A percentile compares a stretch with the other conserved stretches of the same genome.
These are phyloP conservation scores for Groenewaldozyma sp. DNA, from an alignment of 1,139 yeast species.

Conservation along the genomic window DNA sequence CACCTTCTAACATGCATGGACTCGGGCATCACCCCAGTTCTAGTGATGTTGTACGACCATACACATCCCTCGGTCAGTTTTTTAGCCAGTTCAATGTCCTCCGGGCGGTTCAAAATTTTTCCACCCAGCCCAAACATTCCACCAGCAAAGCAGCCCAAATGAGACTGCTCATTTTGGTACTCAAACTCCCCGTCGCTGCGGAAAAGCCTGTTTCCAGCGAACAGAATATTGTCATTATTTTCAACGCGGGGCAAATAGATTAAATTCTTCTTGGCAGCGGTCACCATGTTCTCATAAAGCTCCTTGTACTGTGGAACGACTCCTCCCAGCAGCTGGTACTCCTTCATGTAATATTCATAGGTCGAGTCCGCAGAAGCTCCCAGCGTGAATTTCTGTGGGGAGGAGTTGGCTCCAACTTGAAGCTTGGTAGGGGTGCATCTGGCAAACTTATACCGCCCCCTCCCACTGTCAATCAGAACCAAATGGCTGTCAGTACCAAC, in stretches of 20 bases:
- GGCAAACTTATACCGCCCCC: slow-evolving; percentile 4
- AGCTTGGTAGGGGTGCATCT: slow-evolving; percentile 1
- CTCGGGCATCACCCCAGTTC: slow-evolving; percentile 40
- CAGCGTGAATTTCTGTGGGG: slow-evolving; percentile 26
- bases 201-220: slow-evolving; percentile 39
- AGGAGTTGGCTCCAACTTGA: slow-evolving; percentile 3
- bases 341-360: slow-evolving; percentile 60
- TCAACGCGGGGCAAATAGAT: slow-evolving; percentile 36
- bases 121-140: slow-evolving; percentile 67
- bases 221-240: slow-evolving; percentile 37
- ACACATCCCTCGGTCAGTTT: slow-evolving; percentile 62
- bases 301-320: slow-evolving; percentile 27
- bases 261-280: slow-evolving; percentile 34
- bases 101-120: slow-evolving; percentile 39
- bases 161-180: slow-evolving; percentile 32
- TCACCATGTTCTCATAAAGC: slow-evolving; percentile 32
- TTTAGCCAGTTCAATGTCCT: slow-evolving; percentile 51
- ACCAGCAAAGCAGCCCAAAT: slow-evolving; percentile 64
- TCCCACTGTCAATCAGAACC: slow-evolving; percentile 4
- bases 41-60: slow-evolving; percentile 43
- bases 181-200: slow-evolving; percentile 23
- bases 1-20: slow-evolving; percentile 33
- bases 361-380: slow-evolving; percentile 64
- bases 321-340: slow-evolving; percentile 45
- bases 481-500: neutral